Conservation (phyloP, 106 monocot genomes). For the Alisma plantagoaquatica region DNA sequence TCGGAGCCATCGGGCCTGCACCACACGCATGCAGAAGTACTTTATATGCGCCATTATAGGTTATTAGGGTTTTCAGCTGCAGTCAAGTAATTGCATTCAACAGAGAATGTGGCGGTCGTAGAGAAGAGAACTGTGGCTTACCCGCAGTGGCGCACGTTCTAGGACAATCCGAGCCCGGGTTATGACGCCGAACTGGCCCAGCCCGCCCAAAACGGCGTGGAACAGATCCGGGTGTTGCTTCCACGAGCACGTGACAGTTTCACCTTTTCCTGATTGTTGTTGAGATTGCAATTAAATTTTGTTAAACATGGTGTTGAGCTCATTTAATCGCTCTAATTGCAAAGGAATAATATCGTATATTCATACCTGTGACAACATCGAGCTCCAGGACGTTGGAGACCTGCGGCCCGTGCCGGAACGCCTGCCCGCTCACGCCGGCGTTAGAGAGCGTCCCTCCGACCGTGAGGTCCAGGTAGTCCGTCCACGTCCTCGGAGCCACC, state of each 20-base stretch:
- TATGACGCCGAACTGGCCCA: conserved; percentile 91
- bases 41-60: background rate
- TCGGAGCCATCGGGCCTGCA: conserved; percentile 72
- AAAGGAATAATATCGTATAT: background rate
- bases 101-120: no score
- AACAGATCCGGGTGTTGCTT: conserved; percentile 55
- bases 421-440: conserved; percentile 86
- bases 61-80: background rate
- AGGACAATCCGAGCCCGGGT: conserved; percentile 81
- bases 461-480: conserved; percentile 70
- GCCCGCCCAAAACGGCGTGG: conserved; percentile 72
- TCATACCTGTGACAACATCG: conserved; percentile 71
- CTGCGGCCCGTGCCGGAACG: conserved; percentile 83
- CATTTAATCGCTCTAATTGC: background rate
- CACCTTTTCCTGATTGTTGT: conserved; percentile 81
- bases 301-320: no score
- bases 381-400: conserved; percentile 70
- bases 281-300: no score
- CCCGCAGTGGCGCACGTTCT: conserved; percentile 61
- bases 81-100: no score
- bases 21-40: no score
- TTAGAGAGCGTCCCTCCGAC: conserved; percentile 87
- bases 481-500: conserved; percentile 82
- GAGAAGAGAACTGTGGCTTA: conserved; percentile 2
- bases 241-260: conserved; percentile 58